phyloP scores from a whole-genome alignment of 2,329 filamentous ascomycete genomes.

The Lasiodiplodia theobromae region DNA sequence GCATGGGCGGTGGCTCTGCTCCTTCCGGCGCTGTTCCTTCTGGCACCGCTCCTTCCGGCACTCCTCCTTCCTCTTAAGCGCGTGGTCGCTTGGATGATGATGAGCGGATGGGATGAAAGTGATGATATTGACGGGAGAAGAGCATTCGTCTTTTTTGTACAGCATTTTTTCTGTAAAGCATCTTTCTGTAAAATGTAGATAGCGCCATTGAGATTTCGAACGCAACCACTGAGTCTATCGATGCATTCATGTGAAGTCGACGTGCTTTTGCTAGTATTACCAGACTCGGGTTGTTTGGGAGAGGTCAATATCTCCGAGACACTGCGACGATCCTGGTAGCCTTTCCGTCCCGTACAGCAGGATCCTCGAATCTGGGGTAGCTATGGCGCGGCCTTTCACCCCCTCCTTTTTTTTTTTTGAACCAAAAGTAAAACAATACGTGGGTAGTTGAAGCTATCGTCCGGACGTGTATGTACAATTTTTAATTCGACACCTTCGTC shows the following conservation, averaged over 20 bases:
- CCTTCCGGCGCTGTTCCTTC: neutral
- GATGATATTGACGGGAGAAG: neutral
- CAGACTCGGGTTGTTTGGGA: too few species aligned
- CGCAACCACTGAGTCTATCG: neutral
- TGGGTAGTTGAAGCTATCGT: too few species aligned
- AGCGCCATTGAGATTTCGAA: neutral
- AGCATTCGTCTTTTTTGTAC: neutral
- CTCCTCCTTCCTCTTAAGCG: constrained; percentile 12
- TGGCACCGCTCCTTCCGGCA: constrained; percentile 9
- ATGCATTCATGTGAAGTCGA: neutral
- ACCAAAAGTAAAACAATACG: too few species aligned
- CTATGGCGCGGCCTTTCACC: too few species aligned
- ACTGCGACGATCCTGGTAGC: too few species aligned
- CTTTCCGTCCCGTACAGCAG: too few species aligned
- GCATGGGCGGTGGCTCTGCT: constrained; percentile 16
- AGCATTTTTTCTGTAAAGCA: neutral
- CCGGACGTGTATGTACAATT: too few species aligned
- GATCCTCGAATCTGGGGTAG: too few species aligned
- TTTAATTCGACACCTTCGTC: too few species aligned
- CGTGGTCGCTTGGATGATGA: neutral
- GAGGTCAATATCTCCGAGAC: too few species aligned
- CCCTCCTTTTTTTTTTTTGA: too few species aligned
- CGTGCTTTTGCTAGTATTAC: too few species aligned
- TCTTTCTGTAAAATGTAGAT: neutral
- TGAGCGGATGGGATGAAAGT: neutral